Evolutionary conservation across 495 filamentous ascomycete species (phyloP), one percentile per base, ranked within the genome.

Genomic region (Trichocladium antarcticum): DNA sequence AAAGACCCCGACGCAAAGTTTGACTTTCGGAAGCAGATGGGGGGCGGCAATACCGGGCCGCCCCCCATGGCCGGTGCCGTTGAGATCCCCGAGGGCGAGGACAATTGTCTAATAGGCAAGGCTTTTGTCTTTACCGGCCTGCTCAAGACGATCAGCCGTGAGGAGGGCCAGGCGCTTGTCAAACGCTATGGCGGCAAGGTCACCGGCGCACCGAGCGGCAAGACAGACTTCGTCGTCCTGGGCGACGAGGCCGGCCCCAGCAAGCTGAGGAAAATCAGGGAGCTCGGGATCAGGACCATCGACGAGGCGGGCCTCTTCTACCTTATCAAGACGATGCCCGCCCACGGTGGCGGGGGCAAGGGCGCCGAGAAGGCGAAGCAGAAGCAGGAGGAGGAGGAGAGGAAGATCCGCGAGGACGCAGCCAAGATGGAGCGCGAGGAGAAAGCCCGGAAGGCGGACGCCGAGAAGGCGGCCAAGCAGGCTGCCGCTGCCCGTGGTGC

Each of bases 41-140:
- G 55, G n/a, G 64, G 68, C 63, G 68, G 75, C 51, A 80, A 74
- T 66, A 68, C 70, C 49, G 76, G 62, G 41, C 74, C 82, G 5
- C 78, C 84, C 34, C 79, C 75, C 27, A 75, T 74, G 38, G 72
- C 78, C 31, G 82, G 76, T 19, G 69, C 75, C 12, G 77, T 72
- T 47, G 86, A 89, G n/a, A 67, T 92, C 43, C 92, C 92, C 10
- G 73, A 74, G 22, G 92, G 92, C 7, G 82, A 79, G 43, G 85
- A 92, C 14, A 89, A 96, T 55, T 99, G 92, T 62, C 74, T 99
- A 42, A 80, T 85, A 37, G 93, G 92, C n/a, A 70, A 97, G 49
- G 80, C 81, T 0, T 99, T 99, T 57, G 92, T 99, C n/a, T 99
- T 99, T 53, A 97, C 92, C 12, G 92, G 92, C 19, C 68, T 95